Evolutionary conservation across 495 filamentous ascomycete species (phyloP).

Genomic region (Neurospora sp.): DNA sequence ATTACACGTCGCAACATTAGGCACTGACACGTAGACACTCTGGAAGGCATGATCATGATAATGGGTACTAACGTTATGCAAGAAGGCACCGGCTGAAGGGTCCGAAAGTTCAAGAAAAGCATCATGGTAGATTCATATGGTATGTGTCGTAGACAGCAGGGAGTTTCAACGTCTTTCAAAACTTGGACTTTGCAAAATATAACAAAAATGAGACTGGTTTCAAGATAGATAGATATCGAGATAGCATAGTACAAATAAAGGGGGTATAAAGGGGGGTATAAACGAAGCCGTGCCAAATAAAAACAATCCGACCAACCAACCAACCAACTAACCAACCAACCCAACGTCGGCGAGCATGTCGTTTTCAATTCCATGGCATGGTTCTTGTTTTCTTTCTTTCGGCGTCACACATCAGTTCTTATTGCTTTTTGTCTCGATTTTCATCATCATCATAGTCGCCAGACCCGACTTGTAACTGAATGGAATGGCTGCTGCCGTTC

Average conservation of each 20-base stretch:
- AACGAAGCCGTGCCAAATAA: not conserved
- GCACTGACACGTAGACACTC: not conserved
- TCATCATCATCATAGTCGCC: slow-evolving; percentile 12
- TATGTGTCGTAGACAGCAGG: not conserved
- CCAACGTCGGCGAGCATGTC: not conserved
- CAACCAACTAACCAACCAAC: not conserved
- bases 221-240: not conserved
- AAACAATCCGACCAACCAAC: not conserved
- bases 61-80: not conserved
- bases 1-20: not conserved
- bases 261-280: not conserved
- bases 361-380: not conserved
- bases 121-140: not conserved
- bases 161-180: not conserved
- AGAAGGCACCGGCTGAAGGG: not conserved
- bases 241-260: not conserved
- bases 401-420: not conserved
- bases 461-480: not conserved
- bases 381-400: not conserved
- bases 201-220: not conserved
- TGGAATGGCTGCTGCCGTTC: slow-evolving; percentile 22
- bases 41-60: not conserved
- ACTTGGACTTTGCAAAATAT: not conserved
- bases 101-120: not conserved
- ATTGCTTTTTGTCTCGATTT: not conserved